Conservation (phyloP, 306 rosid genomes). For the Sechiopsis laciniata region DNA sequence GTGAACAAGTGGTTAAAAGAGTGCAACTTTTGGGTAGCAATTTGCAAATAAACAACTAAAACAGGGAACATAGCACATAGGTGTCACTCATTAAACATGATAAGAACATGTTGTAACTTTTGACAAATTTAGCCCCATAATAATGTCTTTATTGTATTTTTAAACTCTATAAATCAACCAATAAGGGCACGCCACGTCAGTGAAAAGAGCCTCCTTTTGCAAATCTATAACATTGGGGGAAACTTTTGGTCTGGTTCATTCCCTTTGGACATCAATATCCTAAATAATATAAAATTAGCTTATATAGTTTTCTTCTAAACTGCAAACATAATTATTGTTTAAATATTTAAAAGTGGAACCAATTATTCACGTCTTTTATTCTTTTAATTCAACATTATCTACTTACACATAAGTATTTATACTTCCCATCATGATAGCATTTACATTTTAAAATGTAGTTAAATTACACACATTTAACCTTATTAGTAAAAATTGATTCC, state of each 20-base stretch:
- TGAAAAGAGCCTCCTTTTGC: conserved; percentile 24
- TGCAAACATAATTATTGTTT: conserved; percentile 12
- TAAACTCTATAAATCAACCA: conserved; percentile 27
- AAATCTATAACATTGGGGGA: conserved; percentile 55
- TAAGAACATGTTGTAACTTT: conserved; percentile 21
- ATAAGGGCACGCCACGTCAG: conserved; percentile 35
- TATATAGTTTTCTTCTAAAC: conserved; percentile 2
- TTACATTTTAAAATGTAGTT: neutral
- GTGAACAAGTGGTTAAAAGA: conserved; percentile 8
- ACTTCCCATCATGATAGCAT: conserved; percentile 35
- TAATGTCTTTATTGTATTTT: neutral
- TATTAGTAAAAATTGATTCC: neutral
- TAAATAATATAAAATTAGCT: conserved; percentile 15
- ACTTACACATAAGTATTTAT: conserved; percentile 9
- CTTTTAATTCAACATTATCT: conserved; percentile 28
- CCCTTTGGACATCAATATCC: conserved; percentile 51
- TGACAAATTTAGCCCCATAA: conserved; percentile 3
- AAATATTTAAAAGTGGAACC: conserved; percentile 34
- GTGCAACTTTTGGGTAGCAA: neutral
- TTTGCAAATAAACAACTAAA: neutral
- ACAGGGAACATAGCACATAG: conserved; percentile 6
- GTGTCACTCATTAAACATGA: conserved; percentile 23
- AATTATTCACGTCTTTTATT: conserved; percentile 38
- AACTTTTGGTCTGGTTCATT: conserved; percentile 49
- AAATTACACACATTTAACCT: neutral